Conservation (phyloP, 2,329 filamentous ascomycete species). For the Trichoderma sp. region DNA sequence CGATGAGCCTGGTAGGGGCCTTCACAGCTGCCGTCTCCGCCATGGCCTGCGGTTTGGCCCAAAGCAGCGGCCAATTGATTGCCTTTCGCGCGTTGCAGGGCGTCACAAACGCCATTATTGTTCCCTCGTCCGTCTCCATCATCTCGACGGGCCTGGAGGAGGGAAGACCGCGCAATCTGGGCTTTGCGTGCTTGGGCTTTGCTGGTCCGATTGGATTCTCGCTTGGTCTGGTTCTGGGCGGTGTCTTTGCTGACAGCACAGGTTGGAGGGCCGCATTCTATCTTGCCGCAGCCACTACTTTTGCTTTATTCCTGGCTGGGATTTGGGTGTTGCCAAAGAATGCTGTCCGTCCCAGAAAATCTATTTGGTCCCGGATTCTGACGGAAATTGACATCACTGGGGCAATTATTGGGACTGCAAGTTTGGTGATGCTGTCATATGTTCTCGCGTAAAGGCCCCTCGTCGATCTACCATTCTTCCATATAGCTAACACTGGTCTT, state of each 20-base stretch:
- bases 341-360: constrained; percentile 26
- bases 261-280: constrained; percentile 56
- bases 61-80: constrained; percentile 42
- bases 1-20: constrained; percentile 42
- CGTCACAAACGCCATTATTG: constrained; percentile 43
- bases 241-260: constrained; percentile 50
- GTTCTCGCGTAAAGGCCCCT: constrained; percentile 52
- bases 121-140: constrained; percentile 44
- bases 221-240: constrained; percentile 54
- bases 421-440: constrained; percentile 55
- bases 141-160: constrained; percentile 39
- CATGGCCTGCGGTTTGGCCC: constrained; percentile 40
- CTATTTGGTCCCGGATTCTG: constrained; percentile 33
- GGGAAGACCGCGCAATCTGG: constrained; percentile 46
- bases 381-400: constrained; percentile 58
- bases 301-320: constrained; percentile 43
- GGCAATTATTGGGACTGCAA: constrained; percentile 50
- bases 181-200: constrained; percentile 50
- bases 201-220: constrained; percentile 55
- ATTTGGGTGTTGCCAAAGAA: constrained; percentile 43
- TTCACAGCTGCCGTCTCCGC: constrained; percentile 39
- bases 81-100: constrained; percentile 47
- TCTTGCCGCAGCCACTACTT: constrained; percentile 42
- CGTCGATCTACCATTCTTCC: background rate
- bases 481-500: background rate